phyloP scores from a whole-genome alignment of 169 alveolate species.

The Pseudocohnilembus persalinus region DNA sequence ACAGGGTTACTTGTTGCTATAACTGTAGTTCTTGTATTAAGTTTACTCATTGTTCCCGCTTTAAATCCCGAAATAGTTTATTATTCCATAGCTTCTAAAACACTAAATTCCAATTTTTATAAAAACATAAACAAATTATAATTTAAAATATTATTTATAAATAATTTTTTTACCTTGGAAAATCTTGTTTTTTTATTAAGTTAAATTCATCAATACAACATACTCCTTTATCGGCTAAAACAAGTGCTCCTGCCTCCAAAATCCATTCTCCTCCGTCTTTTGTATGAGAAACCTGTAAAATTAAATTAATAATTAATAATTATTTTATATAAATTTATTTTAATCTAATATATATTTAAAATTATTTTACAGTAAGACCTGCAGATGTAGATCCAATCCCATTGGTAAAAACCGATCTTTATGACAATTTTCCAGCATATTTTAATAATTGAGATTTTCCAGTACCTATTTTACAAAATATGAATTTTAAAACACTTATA shows the following conservation, averaged over 20 bases:
- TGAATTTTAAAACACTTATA: too few relatives aligned
- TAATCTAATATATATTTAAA: too few relatives aligned
- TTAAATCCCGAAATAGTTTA: constrained; percentile 93
- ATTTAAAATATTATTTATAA: too few relatives aligned
- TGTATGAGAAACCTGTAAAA: constrained; percentile 41
- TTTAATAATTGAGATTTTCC: constrained; percentile 92
- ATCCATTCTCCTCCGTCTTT: constrained; percentile 87
- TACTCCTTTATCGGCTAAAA: constrained; percentile 93
- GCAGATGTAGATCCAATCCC: constrained; percentile 91
- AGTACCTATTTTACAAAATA: constrained; percentile 43
- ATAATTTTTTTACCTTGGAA: not conserved
- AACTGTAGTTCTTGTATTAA: constrained; percentile 77
- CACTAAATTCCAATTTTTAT: constrained; percentile 61
- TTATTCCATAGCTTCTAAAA: constrained; percentile 97
- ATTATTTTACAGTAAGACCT: constrained; percentile 90
- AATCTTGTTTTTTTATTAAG: constrained; percentile 44
- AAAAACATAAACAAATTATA: constrained; percentile 17
- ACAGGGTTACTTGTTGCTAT: constrained; percentile 78
- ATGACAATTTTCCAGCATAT: constrained; percentile 74
- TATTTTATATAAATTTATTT: too few relatives aligned
- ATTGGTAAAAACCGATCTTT: constrained; percentile 58
- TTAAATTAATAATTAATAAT: too few relatives aligned
- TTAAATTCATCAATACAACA: constrained; percentile 96
- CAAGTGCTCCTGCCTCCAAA: constrained; percentile 95
- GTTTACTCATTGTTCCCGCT: constrained; percentile 76